Base-by-base conservation (phyloP, 169 alveolate genomes). In the Plasmodium adleri region DNA sequence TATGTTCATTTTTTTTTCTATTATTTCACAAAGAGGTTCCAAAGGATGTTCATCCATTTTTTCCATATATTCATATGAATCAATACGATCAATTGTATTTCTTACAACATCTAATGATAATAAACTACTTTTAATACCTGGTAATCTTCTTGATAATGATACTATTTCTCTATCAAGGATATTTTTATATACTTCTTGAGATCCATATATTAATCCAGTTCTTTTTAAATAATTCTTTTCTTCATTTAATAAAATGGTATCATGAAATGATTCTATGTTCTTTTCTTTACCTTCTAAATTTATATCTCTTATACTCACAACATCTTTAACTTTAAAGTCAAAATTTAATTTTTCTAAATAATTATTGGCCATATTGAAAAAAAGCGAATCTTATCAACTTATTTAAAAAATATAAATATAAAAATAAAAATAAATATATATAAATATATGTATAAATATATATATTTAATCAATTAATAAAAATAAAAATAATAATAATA, bases 121-220 rank as follows among this genome's bases (percentile, higher is more conserved):
- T 24, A 86, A 50, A 47, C 92, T 86, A 56, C 92, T 86, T 43
- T 72, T 86, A n/a, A 86, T 86, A n/a, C 92, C 92, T 13, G 92
- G 92, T 32, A 86, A 72, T 39, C 92, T 86, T 52, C 92, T 58
- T 62, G 92, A 71, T 75, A 72, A 50, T 22, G 72, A 74, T 39
- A 86, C 92, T 13, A 86, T 86, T 24, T 86, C 92, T 50, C 92
- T 86, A 86, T 86, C 92, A 74, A 86, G 71, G 12, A 86, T 32
- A 70, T 70, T 63, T 52, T 86, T 86, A 60, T 60, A 86, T 8
- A 56, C 92, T 59, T 86, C 92, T 54, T 86, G 92, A 8, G 78
- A 71, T 7, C 92, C 92, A 73, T 86, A 86, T 26, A 86, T 28
- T 39, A 86, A 62, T 28, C 92, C 92, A 43, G 92, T 86, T 49